These are phyloP conservation scores for Globisporangium rhizosaccharum DNA, from an alignment of 352 stramenopile species.

Conservation along the genomic window DNA sequence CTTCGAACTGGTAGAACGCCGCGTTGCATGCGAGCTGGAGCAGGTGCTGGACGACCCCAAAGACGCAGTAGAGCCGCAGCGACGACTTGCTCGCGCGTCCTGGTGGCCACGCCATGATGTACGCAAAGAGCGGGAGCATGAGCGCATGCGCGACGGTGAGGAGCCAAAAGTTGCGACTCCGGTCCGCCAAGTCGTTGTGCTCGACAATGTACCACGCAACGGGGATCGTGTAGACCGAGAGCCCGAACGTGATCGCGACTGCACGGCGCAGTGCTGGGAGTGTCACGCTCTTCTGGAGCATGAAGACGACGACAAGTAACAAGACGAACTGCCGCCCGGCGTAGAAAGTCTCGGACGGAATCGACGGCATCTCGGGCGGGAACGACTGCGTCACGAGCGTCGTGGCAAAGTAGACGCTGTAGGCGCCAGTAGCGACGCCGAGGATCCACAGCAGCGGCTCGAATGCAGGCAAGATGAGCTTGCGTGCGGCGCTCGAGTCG, in stretches of 20 bases:
- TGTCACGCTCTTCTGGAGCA: constrained; percentile 14
- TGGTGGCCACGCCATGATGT: constrained; percentile 3
- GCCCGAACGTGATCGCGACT: constrained; percentile 19
- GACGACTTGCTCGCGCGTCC: constrained; percentile 12
- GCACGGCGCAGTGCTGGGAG: constrained; percentile 34
- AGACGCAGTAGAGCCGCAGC: constrained; percentile 12
- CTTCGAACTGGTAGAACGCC: constrained; percentile 14
- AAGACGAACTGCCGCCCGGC: constrained; percentile 39
- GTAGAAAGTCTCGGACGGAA: constrained; percentile 26
- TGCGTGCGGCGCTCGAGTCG: constrained; percentile 30
- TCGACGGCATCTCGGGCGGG: constrained; percentile 8
- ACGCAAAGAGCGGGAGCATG: constrained; percentile 8
- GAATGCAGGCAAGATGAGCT: constrained; percentile 48
- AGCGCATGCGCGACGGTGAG: not conserved
- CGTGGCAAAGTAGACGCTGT: constrained; percentile 29
- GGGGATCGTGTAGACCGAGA: constrained; percentile 35
- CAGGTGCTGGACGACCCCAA: constrained; percentile 7
- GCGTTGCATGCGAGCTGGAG: constrained; percentile 9
- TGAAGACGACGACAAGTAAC: constrained; percentile 42
- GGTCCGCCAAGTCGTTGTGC: not conserved
- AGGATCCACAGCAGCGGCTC: constrained; percentile 56
- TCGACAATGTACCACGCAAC: constrained; percentile 28
- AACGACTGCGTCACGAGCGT: constrained; percentile 21
- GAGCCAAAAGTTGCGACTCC: not conserved
- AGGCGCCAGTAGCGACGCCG: constrained; percentile 17